Base-by-base conservation (phyloP, 2,329 filamentous ascomycete genomes). In the Microcyclospora pomicola region DNA sequence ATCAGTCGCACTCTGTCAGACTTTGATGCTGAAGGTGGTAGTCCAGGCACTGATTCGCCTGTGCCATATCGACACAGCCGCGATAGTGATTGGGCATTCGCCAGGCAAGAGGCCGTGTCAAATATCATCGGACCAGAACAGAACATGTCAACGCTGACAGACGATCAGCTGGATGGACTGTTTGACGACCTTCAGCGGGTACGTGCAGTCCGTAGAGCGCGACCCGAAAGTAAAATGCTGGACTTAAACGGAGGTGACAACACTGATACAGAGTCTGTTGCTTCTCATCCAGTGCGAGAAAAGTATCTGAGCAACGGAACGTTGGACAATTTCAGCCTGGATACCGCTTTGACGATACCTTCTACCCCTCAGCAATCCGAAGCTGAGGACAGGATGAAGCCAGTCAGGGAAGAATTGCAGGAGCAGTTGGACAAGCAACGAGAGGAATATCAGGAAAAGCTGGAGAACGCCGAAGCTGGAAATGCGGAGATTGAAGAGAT, bases 21-120 rank as follows among this genome's bases (percentile, higher is more conserved):
- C 31, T 67, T 80, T 47, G 81, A 84, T 48, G 68, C 80, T 46
- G 82, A 84, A 46, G 66, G 68, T 14, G 71, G 74, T 43, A 80
- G 80, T 12, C 84, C 80, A 40, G 72, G 85, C 38, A 79, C 83
- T 5, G 80, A 83, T 32, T 95, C 87, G 1, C 87, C 88, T 1
- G 72, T 82, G 36, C 74, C 81, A 1, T 59, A 49, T 45, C 70
- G 74, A 31, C 73, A 68, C 38, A 79, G 80, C 2, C 72, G 82
- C 37, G 88, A 96, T 55, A 84, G 82, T 1, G 91, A 98, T 58
- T 98, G 91, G 85, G 91, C 84, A 4, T 82, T 92, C 60, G 91
- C 91, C 14, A 75, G 91, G 47, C 72, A 86, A 52, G 91, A 98
- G 65, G 91, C 91, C n/a, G 86, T 91, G 6, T 79, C 80, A 43